Percentiles rank a stretch among this genome's conserved stretches.
These are phyloP conservation scores for Diplosphaera chodatii DNA, from an alignment of 139 green algal genomes.

Conservation along the genomic window DNA sequence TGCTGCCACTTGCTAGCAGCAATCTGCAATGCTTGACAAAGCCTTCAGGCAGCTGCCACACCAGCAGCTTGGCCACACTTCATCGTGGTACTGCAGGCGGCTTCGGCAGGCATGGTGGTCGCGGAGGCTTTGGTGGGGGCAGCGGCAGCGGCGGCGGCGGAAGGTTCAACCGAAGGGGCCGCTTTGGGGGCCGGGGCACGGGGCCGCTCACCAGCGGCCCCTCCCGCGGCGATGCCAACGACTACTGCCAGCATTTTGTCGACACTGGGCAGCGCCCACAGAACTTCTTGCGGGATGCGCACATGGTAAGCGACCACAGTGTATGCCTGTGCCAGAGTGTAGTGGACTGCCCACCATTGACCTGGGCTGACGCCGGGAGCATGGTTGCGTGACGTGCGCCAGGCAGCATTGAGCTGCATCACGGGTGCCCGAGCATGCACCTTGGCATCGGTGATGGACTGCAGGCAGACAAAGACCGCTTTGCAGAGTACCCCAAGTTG, in stretches of 20 bases:
- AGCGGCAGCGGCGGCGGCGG: not conserved
- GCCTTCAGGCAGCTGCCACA: too few relatives aligned
- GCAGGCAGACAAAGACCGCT: conserved; percentile 37
- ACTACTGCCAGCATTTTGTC: conserved; percentile 85
- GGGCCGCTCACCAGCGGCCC: not conserved
- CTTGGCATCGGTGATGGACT: too few relatives aligned
- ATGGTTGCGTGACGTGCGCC: too few relatives aligned
- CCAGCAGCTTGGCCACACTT: not conserved
- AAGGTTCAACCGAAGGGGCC: not conserved
- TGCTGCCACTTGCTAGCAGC: too few relatives aligned
- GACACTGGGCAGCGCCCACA: conserved; percentile 71
- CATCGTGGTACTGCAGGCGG: not conserved
- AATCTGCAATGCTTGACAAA: too few relatives aligned
- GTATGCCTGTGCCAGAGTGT: too few relatives aligned
- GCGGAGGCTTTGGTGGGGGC: not conserved
- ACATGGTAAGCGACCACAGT: too few relatives aligned
- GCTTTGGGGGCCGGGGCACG: not conserved
- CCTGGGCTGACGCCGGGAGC: too few relatives aligned
- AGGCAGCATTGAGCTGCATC: too few relatives aligned
- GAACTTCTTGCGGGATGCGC: conserved; percentile 72
- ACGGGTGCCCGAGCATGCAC: too few relatives aligned
- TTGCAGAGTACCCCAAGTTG: conserved; percentile 77
- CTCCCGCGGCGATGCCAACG: conserved; percentile 38
- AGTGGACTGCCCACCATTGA: too few relatives aligned
- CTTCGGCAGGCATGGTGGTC: not conserved